phyloP scores from a whole-genome alignment of 139 green algal species.

The Prasinococcaceae sp. region DNA sequence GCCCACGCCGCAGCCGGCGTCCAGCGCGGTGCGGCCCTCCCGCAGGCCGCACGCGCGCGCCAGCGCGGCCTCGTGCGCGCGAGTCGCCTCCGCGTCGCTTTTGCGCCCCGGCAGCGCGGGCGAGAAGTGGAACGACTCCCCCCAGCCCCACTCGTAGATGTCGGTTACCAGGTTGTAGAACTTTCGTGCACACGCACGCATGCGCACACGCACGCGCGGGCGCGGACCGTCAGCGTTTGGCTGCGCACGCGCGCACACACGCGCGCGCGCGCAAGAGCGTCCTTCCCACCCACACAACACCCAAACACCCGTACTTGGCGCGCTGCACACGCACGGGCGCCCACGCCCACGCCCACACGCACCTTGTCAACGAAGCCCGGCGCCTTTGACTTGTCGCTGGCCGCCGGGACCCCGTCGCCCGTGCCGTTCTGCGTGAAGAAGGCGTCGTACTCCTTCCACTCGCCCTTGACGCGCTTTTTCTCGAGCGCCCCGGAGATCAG shows the following conservation, averaged over 20 bases:
- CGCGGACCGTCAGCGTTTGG: neutral
- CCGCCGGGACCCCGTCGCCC: conserved; percentile 7
- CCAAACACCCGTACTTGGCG: neutral
- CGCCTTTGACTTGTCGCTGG: conserved; percentile 13
- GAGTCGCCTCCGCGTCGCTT: conserved; percentile 45
- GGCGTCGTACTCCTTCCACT: conserved; percentile 27
- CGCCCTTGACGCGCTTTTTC: conserved; percentile 19
- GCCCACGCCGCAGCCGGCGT: conserved; percentile 92
- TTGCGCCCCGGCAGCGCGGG: conserved; percentile 68
- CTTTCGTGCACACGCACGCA: too few species aligned
- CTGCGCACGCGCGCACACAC: neutral
- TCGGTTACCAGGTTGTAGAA: conserved; percentile 78
- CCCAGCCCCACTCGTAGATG: conserved; percentile 98
- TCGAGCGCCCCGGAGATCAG: conserved; percentile 2
- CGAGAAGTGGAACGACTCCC: conserved; percentile 93
- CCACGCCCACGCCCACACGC: neutral
- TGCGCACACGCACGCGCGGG: too few species aligned
- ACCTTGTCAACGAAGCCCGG: conserved; percentile 22
- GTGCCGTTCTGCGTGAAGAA: conserved; percentile 26
- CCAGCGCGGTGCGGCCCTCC: conserved; percentile 59
- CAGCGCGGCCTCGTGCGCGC: conserved; percentile 61
- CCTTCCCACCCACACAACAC: neutral
- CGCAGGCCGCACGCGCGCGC: conserved; percentile 45
- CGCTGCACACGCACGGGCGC: neutral
- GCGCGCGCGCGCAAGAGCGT: neutral